These are phyloP conservation scores for Fusarium sp. DNA, from an alignment of 2,329 filamentous ascomycete genomes.

Conservation along the genomic window DNA sequence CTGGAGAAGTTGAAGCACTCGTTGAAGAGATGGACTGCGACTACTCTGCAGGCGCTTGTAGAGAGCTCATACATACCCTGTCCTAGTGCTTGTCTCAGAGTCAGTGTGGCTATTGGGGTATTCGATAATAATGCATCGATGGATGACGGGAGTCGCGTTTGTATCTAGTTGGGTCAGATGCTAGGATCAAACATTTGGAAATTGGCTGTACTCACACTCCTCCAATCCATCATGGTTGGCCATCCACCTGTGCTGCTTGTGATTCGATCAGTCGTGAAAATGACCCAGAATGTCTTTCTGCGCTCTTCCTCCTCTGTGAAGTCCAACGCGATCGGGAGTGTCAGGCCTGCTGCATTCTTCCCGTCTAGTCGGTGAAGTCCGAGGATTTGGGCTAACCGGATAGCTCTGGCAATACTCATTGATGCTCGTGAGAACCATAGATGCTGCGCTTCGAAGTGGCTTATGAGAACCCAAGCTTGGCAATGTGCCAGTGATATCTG, in stretches of 20 bases:
- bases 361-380: conserved; percentile 70
- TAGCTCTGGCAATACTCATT: conserved; percentile 76
- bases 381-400: conserved; percentile 79
- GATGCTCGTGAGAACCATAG: conserved; percentile 85
- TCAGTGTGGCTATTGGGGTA: conserved; percentile 45
- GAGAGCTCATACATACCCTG: conserved; percentile 36
- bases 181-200: accelerated
- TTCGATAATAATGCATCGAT: conserved; percentile 13
- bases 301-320: conserved; percentile 79
- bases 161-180: background rate
- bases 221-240: conserved; percentile 77
- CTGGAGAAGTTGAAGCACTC: conserved; percentile 35
- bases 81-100: conserved; percentile 14
- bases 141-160: conserved; percentile 5
- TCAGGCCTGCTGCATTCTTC: conserved; percentile 20
- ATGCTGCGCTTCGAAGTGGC: conserved; percentile 79
- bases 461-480: conserved; percentile 78
- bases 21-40: conserved; percentile 31
- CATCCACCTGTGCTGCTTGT: conserved; percentile 88
- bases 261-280: conserved; percentile 81
- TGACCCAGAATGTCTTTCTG: conserved; percentile 81
- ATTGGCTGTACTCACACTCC: background rate
- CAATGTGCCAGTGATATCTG: conserved; percentile 58
- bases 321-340: conserved; percentile 69
- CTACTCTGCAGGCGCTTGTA: conserved; percentile 29